These are phyloP conservation scores for Noccaea caerulescens DNA, from an alignment of 345 rosid species.

Conservation along the genomic window DNA sequence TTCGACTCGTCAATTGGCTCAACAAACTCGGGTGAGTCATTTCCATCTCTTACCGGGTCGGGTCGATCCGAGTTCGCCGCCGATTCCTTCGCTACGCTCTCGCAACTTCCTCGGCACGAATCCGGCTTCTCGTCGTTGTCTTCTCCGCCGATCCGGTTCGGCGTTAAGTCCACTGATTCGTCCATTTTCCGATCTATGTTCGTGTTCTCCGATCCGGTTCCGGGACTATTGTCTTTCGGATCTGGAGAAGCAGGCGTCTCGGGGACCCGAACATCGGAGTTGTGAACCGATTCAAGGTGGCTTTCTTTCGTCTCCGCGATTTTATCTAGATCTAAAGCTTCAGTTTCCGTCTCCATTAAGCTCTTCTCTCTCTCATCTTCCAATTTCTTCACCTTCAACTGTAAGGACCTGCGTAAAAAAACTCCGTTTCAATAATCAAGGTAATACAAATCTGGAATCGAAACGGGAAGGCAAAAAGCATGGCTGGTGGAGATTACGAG, in stretches of 20 bases:
- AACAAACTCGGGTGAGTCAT: slow-evolving; percentile 43
- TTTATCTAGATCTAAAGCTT: slow-evolving; percentile 56
- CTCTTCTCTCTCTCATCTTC: slow-evolving; percentile 62
- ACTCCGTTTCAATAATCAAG: not conserved
- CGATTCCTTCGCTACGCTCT: slow-evolving; percentile 49
- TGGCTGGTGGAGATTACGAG: slow-evolving; percentile 43
- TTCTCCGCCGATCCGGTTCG: slow-evolving; percentile 14
- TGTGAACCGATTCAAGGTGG: slow-evolving; percentile 20
- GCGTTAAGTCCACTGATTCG: slow-evolving; percentile 6
- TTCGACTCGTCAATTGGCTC: slow-evolving; percentile 50
- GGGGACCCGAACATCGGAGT: slow-evolving; percentile 19
- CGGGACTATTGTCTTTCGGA: slow-evolving; percentile 40
- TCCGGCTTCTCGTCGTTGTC: slow-evolving; percentile 33
- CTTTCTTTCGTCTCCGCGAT: slow-evolving; percentile 26
- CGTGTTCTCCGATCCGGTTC: slow-evolving; percentile 36
- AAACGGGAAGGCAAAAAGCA: not conserved
- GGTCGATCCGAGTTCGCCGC: slow-evolving; percentile 40
- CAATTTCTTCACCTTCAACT: slow-evolving; percentile 68
- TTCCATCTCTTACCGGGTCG: slow-evolving; percentile 30
- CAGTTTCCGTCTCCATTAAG: slow-evolving; percentile 31
- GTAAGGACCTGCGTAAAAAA: slow-evolving; percentile 48
- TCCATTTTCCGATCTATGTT: slow-evolving; percentile 35
- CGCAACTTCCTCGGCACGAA: slow-evolving; percentile 55
- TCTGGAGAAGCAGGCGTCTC: slow-evolving; percentile 49
- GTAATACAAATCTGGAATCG: slow-evolving; percentile 14